phyloP scores from a whole-genome alignment of 2,329 filamentous ascomycete genomes.

The Calonectria montana region DNA sequence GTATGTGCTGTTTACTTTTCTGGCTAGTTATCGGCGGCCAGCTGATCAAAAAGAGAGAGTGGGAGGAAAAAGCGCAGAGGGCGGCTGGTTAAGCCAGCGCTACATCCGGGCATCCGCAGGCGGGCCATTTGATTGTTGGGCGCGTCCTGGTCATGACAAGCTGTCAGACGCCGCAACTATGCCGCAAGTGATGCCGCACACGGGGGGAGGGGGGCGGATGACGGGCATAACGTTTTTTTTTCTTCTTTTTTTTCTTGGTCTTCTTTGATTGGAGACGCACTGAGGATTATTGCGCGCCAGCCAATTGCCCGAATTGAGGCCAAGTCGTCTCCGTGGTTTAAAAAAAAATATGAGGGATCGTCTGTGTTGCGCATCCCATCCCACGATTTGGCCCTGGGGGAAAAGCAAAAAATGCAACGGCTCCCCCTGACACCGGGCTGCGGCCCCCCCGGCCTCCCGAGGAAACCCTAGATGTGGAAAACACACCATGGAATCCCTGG shows the following conservation, averaged over 20 bases:
- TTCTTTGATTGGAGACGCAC: neutral
- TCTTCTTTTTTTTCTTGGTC: neutral
- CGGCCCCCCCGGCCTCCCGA: constrained; percentile 27
- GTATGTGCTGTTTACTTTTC: constrained; percentile 3
- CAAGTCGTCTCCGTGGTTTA: neutral
- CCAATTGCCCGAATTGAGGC: neutral
- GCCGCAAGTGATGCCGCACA: constrained; percentile 2
- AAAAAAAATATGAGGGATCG: neutral
- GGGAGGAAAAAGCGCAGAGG: neutral
- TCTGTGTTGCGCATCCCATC: neutral
- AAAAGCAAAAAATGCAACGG: constrained; percentile 15
- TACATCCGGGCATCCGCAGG: neutral
- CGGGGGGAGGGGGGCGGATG: too few species aligned
- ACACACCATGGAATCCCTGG: constrained; percentile 34
- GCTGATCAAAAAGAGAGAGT: neutral
- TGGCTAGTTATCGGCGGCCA: neutral
- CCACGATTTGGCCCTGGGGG: constrained; percentile 8
- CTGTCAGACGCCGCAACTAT: constrained; percentile 15
- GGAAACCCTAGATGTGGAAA: constrained; percentile 22
- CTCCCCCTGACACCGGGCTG: constrained; percentile 18
- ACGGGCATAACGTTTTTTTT: neutral
- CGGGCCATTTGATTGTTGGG: neutral
- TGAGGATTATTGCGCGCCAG: neutral
- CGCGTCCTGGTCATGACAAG: neutral
- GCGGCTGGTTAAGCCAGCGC: neutral